Percentiles rank a stretch among this genome's conserved stretches.
Evolutionary conservation across 2,329 filamentous ascomycete genomes (phyloP).

Genomic region (Aspergillus aculeatus): DNA sequence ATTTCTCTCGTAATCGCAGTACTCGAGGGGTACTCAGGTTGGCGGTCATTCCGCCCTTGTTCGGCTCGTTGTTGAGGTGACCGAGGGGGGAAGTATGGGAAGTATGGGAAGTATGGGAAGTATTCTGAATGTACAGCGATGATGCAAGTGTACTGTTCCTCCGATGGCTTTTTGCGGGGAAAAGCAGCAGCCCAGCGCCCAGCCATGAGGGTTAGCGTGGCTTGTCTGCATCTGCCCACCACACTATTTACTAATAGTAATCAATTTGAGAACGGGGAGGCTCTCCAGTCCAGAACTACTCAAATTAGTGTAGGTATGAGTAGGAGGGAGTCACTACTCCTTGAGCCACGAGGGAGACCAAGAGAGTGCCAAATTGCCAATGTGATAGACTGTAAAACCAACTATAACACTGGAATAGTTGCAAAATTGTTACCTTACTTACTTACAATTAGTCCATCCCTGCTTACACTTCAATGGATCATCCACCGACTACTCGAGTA

Average conservation of each 20-base stretch:
- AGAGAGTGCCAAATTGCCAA: too few species aligned
- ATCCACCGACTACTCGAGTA: too few species aligned
- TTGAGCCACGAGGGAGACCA: neutral
- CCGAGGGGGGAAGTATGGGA: neutral
- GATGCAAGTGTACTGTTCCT: neutral
- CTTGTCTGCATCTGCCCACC: neutral
- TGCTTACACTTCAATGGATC: neutral
- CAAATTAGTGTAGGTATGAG: too few species aligned
- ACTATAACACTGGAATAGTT: too few species aligned
- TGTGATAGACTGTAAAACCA: too few species aligned
- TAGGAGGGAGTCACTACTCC: neutral
- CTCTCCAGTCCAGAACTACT: neutral
- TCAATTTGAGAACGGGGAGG: too few species aligned
- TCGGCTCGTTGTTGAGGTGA: neutral
- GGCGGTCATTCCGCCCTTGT: neutral
- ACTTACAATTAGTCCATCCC: neutral
- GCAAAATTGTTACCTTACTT: too few species aligned
- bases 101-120: neutral
- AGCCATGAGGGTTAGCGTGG: neutral
- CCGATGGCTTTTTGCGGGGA: neutral
- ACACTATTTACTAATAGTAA: neutral
- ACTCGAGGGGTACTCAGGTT: neutral
- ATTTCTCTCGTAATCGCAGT: neutral
- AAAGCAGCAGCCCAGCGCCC: neutral
- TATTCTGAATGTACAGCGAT: neutral